These are phyloP conservation scores for Penicillium griseofulvum DNA, from an alignment of 2,329 filamentous ascomycete species.

Conservation along the genomic window DNA sequence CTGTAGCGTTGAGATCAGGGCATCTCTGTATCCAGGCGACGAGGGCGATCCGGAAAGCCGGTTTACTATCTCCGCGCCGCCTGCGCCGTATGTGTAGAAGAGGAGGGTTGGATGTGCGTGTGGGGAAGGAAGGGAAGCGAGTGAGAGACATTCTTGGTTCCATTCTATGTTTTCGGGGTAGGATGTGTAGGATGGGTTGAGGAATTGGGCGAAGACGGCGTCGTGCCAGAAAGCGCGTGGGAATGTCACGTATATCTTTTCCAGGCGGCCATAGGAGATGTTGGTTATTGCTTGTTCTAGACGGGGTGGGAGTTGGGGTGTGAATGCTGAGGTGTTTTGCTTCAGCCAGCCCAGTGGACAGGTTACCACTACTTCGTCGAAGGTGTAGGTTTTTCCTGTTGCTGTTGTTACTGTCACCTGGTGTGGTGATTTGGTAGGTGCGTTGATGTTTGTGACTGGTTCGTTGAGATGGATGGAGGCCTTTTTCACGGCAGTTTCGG, in stretches of 20 bases:
- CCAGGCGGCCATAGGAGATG: slow-evolving; percentile 48
- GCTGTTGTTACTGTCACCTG: slow-evolving; percentile 47
- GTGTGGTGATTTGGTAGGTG: slow-evolving; percentile 24
- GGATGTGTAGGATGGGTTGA: slow-evolving; percentile 65
- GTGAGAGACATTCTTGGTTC: slow-evolving; percentile 74
- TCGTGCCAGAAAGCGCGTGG: slow-evolving; percentile 70
- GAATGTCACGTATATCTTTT: slow-evolving; percentile 64
- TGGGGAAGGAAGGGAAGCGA: slow-evolving; percentile 61
- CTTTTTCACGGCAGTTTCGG: slow-evolving; percentile 47
- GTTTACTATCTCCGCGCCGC: slow-evolving; percentile 40
- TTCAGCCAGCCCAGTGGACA: slow-evolving; percentile 56
- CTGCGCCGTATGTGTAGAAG: slow-evolving; percentile 61
- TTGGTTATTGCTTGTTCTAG: slow-evolving; percentile 47
- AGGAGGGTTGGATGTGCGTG: slow-evolving; percentile 75
- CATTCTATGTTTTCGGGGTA: slow-evolving; percentile 63
- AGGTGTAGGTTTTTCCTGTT: slow-evolving; percentile 36
- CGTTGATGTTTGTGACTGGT: slow-evolving; percentile 43
- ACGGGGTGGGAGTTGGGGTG: slow-evolving; percentile 43
- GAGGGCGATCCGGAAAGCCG: slow-evolving; percentile 32
- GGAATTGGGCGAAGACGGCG: slow-evolving; percentile 71
- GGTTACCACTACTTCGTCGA: slow-evolving; percentile 54
- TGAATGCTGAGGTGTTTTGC: slow-evolving; percentile 46
- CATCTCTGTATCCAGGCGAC: slow-evolving; percentile 51
- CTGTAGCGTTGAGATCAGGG: slow-evolving; percentile 65
- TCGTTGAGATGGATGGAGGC: slow-evolving; percentile 51